Evolutionary conservation across 371 early-diverging fungal genomes (phyloP), one percentile per base, ranked within the genome.

Genomic region (Actinomucor elegans): DNA sequence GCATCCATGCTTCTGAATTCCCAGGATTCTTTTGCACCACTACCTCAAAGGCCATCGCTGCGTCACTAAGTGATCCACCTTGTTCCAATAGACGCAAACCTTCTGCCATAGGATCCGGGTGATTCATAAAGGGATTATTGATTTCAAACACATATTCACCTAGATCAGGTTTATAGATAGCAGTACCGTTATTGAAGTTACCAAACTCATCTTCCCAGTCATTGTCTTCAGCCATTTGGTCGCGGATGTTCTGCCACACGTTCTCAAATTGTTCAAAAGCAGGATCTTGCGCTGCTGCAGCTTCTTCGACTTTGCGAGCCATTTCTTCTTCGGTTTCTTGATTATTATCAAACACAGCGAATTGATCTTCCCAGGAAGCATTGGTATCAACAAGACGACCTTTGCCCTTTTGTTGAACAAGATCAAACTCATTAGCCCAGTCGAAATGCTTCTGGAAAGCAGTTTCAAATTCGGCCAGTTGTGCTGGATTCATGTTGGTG

Each of bases 41-140:
- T 0, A 93, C 93, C 66, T 94, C 94, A 48, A 92, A 83, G 0
- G 89, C 87, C 53, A 94, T 65, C 11, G 91, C 90, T 0, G 86
- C 78, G 18, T 92, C 89, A 14, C 87, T 80, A 14, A 94, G 69
- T 38, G 78, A 77, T 11, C 80, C 77, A 32, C 85, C 87, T 41
- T 74, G 48, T 20, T 77, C 70, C 32, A 77, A 44, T 31, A 83
- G 53, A 14, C 71, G 68, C 12, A 83, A 36, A 3, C 80, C 86
- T 58, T 79, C 80, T 11, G 70, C 57, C 61, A 82, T 69, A 4
- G 78, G 83, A 36, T 79, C 69, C 4, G 79, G 75, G 42, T 79
- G 75, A 14, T 56, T 57, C 38, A 89, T 24, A 59, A 81, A 94
- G 6, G 88, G 91, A 57, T 94, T 94, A 36, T 81, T 73, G 14